Evolutionary conservation across 805 yeast species (phyloP), one percentile per base, ranked within the genome.

Genomic region (Lachancea fermentati): DNA sequence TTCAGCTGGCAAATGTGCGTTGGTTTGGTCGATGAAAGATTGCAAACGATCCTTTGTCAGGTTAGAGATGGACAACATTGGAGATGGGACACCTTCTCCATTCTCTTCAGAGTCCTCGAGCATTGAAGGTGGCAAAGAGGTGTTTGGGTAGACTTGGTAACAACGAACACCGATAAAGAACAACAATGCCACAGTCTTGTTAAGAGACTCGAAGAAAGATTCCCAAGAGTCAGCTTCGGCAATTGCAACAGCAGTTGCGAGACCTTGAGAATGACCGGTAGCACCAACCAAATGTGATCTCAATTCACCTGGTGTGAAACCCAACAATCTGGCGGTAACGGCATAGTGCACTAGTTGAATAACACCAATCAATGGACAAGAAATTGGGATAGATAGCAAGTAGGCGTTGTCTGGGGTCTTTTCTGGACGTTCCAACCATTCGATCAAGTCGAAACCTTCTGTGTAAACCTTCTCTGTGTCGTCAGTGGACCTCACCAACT

Each of bases 301-400:
- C 52, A 93, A 72, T 66, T 86, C 84, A 54, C 96, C 97, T 32
- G 98, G 98, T 46, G 86, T 77, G 50, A 81, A 69, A 50, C 95
- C 96, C 51, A 91, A 73, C 32, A 85, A 73, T 63, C 80, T 80
- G 57, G 94, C 83, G 36, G 96, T 81, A 51, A 91, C 78, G 44
- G 91, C 87, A 63, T 82, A 91, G 70, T 93, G 97, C 53, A 91
- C 83, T 58, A 93, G 75, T 70, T 93, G 99, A 60, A 91, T 88
- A 41, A 89, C 83, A 69, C 97, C 93, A 58, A 93, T 93, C 58
- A 91, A 75, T n/a, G 99, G 98, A 66, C 97, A 91, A 22, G 95
- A 83, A 32, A 93, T 87, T 42, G 97, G 96, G 36, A 91, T 95
- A 16, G 86, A 79, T 53, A 93, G 73, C 51, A 93, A 71, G 62